Conservation (phyloP, 768 basidiomycete species). For the Lactarius sanguifluus region DNA sequence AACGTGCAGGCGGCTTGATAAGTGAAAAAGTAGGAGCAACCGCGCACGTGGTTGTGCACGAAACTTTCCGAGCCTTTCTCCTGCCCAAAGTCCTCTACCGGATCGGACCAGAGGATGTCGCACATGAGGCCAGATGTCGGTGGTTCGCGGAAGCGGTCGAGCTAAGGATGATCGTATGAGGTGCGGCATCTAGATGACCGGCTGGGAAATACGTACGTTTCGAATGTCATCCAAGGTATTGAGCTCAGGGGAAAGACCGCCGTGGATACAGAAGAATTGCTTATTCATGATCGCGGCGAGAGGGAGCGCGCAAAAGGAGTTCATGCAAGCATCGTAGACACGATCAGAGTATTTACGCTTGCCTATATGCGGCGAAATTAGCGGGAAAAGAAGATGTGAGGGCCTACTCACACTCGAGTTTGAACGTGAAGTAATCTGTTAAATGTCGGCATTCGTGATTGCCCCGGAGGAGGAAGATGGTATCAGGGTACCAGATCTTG, state of each 20-base stretch:
- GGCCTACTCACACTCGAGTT: constrained; percentile 81
- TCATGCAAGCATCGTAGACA: constrained; percentile 97
- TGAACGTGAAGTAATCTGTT: constrained; percentile 99
- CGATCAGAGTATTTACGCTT: constrained; percentile 99
- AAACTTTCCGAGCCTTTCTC: constrained; percentile 92
- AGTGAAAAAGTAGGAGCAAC: constrained; percentile 94
- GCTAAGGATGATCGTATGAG: constrained; percentile 44
- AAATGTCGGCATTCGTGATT: constrained; percentile 99
- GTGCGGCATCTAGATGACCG: constrained; percentile 1
- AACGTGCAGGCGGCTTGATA: constrained; percentile 98
- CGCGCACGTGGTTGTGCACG: constrained; percentile 93
- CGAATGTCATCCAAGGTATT: constrained; percentile 95
- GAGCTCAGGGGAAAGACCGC: constrained; percentile 92
- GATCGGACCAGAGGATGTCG: constrained; percentile 98
- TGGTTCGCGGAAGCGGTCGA: constrained; percentile 98
- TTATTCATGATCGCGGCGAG: constrained; percentile 99
- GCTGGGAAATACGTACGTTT: constrained; percentile 49
- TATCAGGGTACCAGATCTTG: constrained; percentile 99
- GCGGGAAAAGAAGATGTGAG: not conserved
- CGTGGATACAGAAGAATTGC: constrained; percentile 98
- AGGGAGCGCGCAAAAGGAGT: constrained; percentile 93
- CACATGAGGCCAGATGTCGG: constrained; percentile 98
- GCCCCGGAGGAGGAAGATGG: constrained; percentile 92
- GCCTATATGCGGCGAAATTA: constrained; percentile 48
- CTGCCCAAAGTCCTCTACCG: constrained; percentile 94